phyloP scores from a whole-genome alignment of 495 filamentous ascomycete genomes.

The Talaromyces wortmannii region DNA sequence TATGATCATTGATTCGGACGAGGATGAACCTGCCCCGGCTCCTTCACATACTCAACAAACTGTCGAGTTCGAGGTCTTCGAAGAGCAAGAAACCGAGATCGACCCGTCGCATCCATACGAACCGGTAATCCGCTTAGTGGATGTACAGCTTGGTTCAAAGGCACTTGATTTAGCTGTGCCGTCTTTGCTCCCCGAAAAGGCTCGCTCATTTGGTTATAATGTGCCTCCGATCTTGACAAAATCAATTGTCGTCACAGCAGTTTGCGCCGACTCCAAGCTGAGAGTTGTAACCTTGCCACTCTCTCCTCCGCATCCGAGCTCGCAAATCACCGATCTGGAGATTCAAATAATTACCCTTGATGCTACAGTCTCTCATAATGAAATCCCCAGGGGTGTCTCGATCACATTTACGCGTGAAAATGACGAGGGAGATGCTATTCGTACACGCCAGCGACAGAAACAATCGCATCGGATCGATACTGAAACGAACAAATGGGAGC shows the following conservation, averaged over 20 bases:
- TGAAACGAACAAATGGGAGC: conserved; percentile 34
- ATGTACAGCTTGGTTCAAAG: conserved; percentile 58
- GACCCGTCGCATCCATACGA: conserved; percentile 47
- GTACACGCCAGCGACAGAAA: conserved; percentile 15
- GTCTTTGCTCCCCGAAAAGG: conserved; percentile 39
- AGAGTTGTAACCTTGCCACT: conserved; percentile 68
- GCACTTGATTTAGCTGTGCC: conserved; percentile 55
- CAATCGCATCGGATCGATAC: neutral
- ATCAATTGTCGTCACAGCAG: conserved; percentile 62
- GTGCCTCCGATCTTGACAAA: conserved; percentile 53
- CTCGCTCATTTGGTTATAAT: conserved; percentile 42
- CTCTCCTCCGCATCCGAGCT: conserved; percentile 59
- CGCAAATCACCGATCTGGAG: conserved; percentile 40
- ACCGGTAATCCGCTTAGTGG: conserved; percentile 56
- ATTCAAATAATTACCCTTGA: conserved; percentile 51
- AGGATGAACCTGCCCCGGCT: conserved; percentile 48
- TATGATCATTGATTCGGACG: conserved; percentile 77
- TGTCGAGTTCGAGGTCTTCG: conserved; percentile 34
- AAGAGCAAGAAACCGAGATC: conserved; percentile 52
- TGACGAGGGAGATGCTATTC: conserved; percentile 17
- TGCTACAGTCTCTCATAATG: conserved; percentile 45
- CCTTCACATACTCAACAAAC: conserved; percentile 23
- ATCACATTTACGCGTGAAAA: conserved; percentile 55
- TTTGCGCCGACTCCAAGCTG: conserved; percentile 63
- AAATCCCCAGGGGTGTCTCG: conserved; percentile 57